Conservation (phyloP, 1,139 yeast genomes). For the Suhomyces chickasaworum region DNA sequence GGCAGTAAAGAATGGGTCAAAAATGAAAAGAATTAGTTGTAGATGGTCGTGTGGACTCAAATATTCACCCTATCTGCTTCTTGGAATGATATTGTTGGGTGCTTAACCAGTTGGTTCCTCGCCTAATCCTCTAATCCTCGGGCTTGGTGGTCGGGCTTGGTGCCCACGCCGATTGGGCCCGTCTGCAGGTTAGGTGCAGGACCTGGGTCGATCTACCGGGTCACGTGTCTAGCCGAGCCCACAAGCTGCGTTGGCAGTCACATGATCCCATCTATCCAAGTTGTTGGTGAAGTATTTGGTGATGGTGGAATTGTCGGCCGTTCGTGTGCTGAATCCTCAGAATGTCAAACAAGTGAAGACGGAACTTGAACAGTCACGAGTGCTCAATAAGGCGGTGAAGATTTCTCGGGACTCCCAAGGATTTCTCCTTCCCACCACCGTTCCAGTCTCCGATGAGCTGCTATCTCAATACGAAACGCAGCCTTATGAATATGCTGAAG, state of each 20-base stretch:
- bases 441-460: not conserved
- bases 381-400: slow-evolving; percentile 27
- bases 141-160: too few relatives aligned
- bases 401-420: slow-evolving; percentile 21
- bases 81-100: too few relatives aligned
- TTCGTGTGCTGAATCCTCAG: slow-evolving; percentile 18
- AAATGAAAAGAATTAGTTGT: too few relatives aligned
- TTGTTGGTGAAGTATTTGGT: not conserved
- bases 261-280: not conserved
- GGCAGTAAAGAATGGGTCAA: too few relatives aligned
- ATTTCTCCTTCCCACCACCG: slow-evolving; percentile 17
- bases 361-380: slow-evolving; percentile 22
- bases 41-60: too few relatives aligned
- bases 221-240: not conserved
- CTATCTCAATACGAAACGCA: slow-evolving; percentile 2
- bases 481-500: not conserved
- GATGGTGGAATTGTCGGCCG: slow-evolving; percentile 6
- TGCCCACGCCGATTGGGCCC: not conserved
- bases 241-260: not conserved
- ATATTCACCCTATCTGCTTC: too few relatives aligned
- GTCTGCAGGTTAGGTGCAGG: not conserved
- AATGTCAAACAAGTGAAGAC: slow-evolving; percentile 30
- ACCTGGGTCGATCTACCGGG: not conserved
- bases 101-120: too few relatives aligned
- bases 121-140: too few relatives aligned